These are phyloP conservation scores for Sporothrix sp. DNA, from an alignment of 2,329 filamentous ascomycete species.

Conservation along the genomic window DNA sequence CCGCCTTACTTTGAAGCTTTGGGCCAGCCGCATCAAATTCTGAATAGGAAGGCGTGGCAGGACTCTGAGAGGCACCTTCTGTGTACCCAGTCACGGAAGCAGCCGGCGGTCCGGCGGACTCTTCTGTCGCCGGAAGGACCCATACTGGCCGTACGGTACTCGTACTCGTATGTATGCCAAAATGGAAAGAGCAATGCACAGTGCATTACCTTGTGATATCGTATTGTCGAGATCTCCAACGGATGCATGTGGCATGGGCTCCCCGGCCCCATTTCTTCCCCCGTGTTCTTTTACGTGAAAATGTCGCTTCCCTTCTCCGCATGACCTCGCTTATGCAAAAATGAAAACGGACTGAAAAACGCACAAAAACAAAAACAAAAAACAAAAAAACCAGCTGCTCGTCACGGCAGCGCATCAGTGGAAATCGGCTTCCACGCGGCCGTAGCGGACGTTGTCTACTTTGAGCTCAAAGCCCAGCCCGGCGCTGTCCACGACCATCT, in stretches of 20 bases:
- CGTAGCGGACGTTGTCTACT: conserved; percentile 69
- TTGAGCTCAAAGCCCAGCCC: conserved; percentile 68
- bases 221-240: neutral
- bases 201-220: neutral
- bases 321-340: conserved; percentile 3
- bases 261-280: too few species aligned
- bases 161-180: too few species aligned
- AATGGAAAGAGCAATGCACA: neutral
- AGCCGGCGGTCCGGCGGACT: too few species aligned
- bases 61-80: too few species aligned
- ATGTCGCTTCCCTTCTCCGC: neutral
- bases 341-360: neutral
- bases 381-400: neutral
- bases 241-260: neutral
- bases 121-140: neutral
- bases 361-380: neutral
- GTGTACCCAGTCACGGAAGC: too few species aligned
- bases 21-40: too few species aligned
- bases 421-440: conserved; percentile 68
- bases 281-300: neutral
- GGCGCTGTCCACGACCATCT: conserved; percentile 74
- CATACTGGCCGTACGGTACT: neutral
- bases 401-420: conserved; percentile 34
- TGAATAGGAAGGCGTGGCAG: too few species aligned
- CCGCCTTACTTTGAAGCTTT: too few species aligned